These are phyloP conservation scores for Ricinus communis DNA, from an alignment of 345 rosid genomes.

Conservation along the genomic window DNA sequence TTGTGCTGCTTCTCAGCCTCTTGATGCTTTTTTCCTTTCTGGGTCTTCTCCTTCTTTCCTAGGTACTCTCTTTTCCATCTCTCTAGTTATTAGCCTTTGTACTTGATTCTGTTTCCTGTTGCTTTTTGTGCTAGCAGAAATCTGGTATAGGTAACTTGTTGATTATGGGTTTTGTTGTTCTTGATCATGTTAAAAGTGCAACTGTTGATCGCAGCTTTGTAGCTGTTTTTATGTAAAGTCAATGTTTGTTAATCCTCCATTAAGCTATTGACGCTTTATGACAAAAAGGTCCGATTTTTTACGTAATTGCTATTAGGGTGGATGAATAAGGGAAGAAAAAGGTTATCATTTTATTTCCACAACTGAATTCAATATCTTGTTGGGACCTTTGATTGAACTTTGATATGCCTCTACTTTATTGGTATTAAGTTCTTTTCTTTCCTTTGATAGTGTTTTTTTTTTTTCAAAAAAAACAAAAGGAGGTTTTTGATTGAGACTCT, in stretches of 20 bases:
- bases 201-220: background rate
- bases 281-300: background rate
- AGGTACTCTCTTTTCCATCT: constrained; percentile 29
- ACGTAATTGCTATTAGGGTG: background rate
- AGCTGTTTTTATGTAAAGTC: background rate
- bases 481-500: background rate
- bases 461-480: background rate
- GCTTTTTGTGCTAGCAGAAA: background rate
- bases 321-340: background rate
- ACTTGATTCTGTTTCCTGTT: background rate
- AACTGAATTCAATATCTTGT: background rate
- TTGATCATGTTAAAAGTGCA: background rate
- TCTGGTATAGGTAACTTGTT: background rate
- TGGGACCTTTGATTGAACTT: too few relatives aligned
- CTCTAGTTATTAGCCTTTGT: background rate
- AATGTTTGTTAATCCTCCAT: background rate
- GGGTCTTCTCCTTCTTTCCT: constrained; percentile 46
- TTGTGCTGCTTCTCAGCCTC: constrained; percentile 36
- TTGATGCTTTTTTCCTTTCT: constrained; percentile 46
- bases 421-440: background rate
- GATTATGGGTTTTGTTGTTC: background rate
- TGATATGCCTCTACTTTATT: background rate
- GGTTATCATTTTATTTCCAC: background rate
- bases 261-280: background rate
- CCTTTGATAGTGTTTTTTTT: background rate